A percentile compares a stretch with the other conserved stretches of the same genome.
phyloP scores from a whole-genome alignment of 1,284 basidiomycete species.

The Cryptococcus amylolentus region DNA sequence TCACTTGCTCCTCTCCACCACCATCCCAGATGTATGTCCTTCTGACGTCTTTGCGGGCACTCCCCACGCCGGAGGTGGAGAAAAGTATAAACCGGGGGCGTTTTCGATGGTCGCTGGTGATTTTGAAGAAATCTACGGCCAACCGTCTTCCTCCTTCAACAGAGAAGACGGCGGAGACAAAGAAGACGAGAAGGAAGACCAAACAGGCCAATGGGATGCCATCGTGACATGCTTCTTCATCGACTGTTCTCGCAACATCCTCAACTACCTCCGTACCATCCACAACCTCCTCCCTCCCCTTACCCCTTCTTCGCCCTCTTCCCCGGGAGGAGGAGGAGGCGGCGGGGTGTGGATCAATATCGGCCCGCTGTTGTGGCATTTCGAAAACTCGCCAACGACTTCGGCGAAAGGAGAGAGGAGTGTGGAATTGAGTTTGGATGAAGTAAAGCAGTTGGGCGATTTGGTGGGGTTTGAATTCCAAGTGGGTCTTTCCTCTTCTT shows the following conservation, averaged over 20 bases:
- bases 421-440: slow-evolving; percentile 83
- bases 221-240: slow-evolving; percentile 97
- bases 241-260: slow-evolving; percentile 85
- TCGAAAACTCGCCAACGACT: slow-evolving; percentile 69
- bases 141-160: slow-evolving; percentile 34
- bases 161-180: slow-evolving; percentile 22
- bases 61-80: too few relatives aligned
- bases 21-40: slow-evolving; percentile 79
- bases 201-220: slow-evolving; percentile 76
- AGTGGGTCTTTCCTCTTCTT: slow-evolving; percentile 51
- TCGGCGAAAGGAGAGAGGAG: slow-evolving; percentile 62
- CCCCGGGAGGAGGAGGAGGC: slow-evolving; percentile 41
- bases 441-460: slow-evolving; percentile 72
- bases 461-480: slow-evolving; percentile 78
- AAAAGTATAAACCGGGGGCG: slow-evolving; percentile 13
- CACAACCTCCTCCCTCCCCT: slow-evolving; percentile 63
- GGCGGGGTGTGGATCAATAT: slow-evolving; percentile 90
- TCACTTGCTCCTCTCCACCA: slow-evolving; percentile 64
- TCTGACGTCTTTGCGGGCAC: slow-evolving; percentile 58
- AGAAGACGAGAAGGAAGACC: slow-evolving; percentile 47
- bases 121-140: slow-evolving; percentile 85
- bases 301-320: too few relatives aligned
- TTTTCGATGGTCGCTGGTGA: slow-evolving; percentile 89
- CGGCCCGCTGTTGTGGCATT: slow-evolving; percentile 94
- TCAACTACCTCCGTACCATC: slow-evolving; percentile 82